Evolutionary conservation across 257 asterid genomes (phyloP).

Genomic region (Hygrophila difformis): DNA sequence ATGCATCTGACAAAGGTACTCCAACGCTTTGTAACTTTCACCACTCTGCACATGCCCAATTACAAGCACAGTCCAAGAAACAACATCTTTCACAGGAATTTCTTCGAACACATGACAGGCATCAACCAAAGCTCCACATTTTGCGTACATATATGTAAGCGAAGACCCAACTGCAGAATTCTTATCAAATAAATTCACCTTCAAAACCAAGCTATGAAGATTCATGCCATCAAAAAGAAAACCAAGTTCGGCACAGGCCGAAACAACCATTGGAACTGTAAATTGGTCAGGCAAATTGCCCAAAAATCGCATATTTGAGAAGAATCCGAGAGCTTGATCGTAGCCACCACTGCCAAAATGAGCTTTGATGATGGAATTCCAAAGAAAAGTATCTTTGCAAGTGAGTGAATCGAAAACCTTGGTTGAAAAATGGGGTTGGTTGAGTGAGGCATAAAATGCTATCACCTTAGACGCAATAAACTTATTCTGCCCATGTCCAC

Average conservation of each 20-base stretch:
- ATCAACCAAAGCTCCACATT: slow-evolving; percentile 45
- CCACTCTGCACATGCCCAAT: slow-evolving; percentile 70
- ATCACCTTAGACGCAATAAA: slow-evolving; percentile 64
- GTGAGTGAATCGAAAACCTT: slow-evolving; percentile 39
- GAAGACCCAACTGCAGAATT: slow-evolving; percentile 71
- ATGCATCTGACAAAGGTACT: slow-evolving; percentile 55
- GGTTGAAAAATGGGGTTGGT: slow-evolving; percentile 32
- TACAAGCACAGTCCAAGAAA: slow-evolving; percentile 73
- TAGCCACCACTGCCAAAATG: slow-evolving; percentile 49
- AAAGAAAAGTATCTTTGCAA: slow-evolving; percentile 50
- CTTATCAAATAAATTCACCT: slow-evolving; percentile 36
- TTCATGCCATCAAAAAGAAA: slow-evolving; percentile 27
- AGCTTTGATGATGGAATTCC: slow-evolving; percentile 74
- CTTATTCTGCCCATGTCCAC: slow-evolving; percentile 41
- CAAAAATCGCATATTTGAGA: slow-evolving; percentile 33
- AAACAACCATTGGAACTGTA: slow-evolving; percentile 63
- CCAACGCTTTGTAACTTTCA: slow-evolving; percentile 46
- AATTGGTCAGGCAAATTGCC: slow-evolving; percentile 37
- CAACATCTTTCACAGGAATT: slow-evolving; percentile 54
- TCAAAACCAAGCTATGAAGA: slow-evolving; percentile 55
- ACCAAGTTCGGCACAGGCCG: slow-evolving; percentile 69
- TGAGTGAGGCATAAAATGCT: slow-evolving; percentile 46
- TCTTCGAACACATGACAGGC: slow-evolving; percentile 58
- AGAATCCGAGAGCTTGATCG: slow-evolving; percentile 35
- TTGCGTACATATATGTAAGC: slow-evolving; percentile 59